Conservation (phyloP, 345 rosid genomes). For the Lumnitzera racemosa region DNA sequence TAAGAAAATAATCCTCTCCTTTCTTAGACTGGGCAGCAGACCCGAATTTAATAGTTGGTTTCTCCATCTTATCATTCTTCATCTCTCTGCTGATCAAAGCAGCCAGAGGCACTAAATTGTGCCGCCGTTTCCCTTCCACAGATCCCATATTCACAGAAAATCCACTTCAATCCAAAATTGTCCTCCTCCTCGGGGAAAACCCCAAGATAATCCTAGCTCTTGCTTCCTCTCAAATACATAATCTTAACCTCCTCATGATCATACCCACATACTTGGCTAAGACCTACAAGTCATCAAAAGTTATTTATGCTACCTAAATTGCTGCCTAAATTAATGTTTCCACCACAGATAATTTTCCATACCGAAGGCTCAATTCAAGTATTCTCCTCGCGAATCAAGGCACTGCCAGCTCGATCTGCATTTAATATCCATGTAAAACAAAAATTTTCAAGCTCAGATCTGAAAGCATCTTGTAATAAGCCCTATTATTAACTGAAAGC, state of each 20-base stretch:
- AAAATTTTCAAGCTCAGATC: too few relatives aligned
- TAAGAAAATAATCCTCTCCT: conserved; percentile 80
- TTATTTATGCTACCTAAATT: too few relatives aligned
- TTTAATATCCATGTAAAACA: not conserved
- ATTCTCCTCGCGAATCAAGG: conserved; percentile 6
- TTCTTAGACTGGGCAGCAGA: conserved; percentile 79
- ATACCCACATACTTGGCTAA: too few relatives aligned
- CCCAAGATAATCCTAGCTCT: too few relatives aligned
- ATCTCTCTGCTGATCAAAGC: conserved; percentile 62
- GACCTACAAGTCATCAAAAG: too few relatives aligned
- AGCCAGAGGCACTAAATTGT: conserved; percentile 73
- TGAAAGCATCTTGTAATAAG: too few relatives aligned
- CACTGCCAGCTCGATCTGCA: conserved; percentile 33
- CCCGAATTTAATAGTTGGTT: conserved; percentile 58
- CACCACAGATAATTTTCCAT: not conserved
- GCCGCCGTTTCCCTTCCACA: conserved; percentile 46
- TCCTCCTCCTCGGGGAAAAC: not conserved
- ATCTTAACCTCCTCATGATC: too few relatives aligned
- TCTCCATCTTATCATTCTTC: conserved; percentile 70
- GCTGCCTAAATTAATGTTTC: too few relatives aligned
- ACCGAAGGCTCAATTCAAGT: conserved; percentile 12
- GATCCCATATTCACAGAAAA: conserved; percentile 44
- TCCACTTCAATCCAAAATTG: conserved; percentile 16
- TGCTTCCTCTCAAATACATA: too few relatives aligned
- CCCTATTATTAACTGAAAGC: too few relatives aligned